Base-by-base conservation (phyloP, 1,284 basidiomycete species). In the Volvariella volvacea region DNA sequence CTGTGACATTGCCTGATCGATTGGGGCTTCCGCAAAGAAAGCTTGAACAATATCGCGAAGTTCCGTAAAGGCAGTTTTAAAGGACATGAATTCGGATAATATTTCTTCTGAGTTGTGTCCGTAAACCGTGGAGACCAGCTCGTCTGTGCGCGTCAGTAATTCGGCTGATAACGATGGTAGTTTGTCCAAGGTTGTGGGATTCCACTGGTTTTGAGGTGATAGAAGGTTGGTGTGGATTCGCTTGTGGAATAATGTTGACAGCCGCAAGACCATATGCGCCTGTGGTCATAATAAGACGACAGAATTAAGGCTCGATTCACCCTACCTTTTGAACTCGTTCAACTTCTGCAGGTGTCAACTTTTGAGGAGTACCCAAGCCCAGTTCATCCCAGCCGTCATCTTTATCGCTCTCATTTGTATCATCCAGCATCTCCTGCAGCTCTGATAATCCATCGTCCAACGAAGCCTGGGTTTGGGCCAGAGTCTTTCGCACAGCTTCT, bases 301-400 rank as follows among this genome's bases (percentile, higher is more conserved):
- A 28, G 25, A 30, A 40, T 22, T 15, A 42, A 17, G 22, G 17
- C 47, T 33, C 41, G 9, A 28, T 41, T 39, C 36, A 22, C 55
- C 63, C 19, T 45, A 81, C 80, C 65, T 75, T 74, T 53, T 73
- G 71, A 19, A 75, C 62, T 39, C 73, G 66, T 19, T 66, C 63
- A 17, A 74, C 50, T 52, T 83, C 81, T 36, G 60, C 53, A 2
- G 55, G 44, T 28, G 62, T 59, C 56, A 80, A 61, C 28, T 60
- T 66, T 34, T 58, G 52, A 19, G 54, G 55, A 10, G 64, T 59
- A 1, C 53, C 65, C 8, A 86, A 59, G 2, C 78, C 83, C 9
- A 85, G 63, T 50, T 85, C 84, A 47, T 74, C 74, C 82, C 81
- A 85, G 8, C 79, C 83, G 53, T 80, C 77, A 46, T 74, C 69